Base-by-base conservation (phyloP, 148 eudicot genomes). In the Polygonum aviculare region DNA sequence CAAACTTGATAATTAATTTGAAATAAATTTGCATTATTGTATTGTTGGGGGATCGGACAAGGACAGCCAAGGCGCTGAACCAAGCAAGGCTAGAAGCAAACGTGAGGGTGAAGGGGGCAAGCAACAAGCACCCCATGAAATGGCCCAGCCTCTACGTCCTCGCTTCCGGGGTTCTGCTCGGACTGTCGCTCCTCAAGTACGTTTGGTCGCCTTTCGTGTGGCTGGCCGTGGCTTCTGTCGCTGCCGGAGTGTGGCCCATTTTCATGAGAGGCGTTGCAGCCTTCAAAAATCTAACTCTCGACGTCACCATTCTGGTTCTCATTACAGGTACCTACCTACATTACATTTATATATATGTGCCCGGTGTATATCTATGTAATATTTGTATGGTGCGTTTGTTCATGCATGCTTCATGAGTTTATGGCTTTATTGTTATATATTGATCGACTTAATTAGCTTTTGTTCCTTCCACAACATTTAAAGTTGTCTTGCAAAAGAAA, bases 51-150 rank as follows among this genome's bases (percentile, higher is more conserved):
- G 9, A n/a, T 5, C 8, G 47, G 47, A 6, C 10, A 45, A 45
- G 48, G 48, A 45, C 80, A 83, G 85, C 77, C 49, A 74, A 80
- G 65, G 89, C 78, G n/a, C 48, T 86, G 62, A 86, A 86, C 60
- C 77, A 71, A 65, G 83, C 84, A 38, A 76, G 86, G 60, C 74
- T 86, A 73, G 85, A 86, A 72, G 89, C 89, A 55, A 84, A 19
- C 18, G 65, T 81, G 16, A 76, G 80, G 60, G 76, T 78, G n/a
- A 75, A 83, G 69, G 82, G 84, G 6, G 78, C 80, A 39, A 36
- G 22, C 10, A 80, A 50, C 31, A 54, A 77, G 41, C 31, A 26
- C 78, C 49, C 70, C 33, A 80, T 79, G 52, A 81, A 74, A 81
- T 83, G 79, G 86, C 88, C 88, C 10, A 85, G 84, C 50, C 73